These are phyloP conservation scores for Ceratobasidium papillatum DNA, from an alignment of 1,284 basidiomycete species.

Conservation along the genomic window DNA sequence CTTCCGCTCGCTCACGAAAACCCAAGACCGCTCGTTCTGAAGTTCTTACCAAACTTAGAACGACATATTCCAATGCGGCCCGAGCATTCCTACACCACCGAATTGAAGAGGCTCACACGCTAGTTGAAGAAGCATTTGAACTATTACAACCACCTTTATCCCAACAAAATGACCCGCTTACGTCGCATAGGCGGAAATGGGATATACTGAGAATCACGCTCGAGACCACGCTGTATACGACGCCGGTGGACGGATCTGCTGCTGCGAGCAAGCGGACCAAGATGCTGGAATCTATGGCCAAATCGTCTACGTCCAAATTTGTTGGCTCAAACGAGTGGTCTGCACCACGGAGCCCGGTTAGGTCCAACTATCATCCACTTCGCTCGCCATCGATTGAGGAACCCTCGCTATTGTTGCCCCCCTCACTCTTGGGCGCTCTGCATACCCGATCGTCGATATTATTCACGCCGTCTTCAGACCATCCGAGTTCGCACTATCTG, in stretches of 20 bases:
- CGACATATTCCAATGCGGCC: conserved; percentile 76
- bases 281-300: background rate
- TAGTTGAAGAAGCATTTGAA: conserved; percentile 72
- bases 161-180: conserved; percentile 56
- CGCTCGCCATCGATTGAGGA: conserved; percentile 43
- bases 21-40: conserved; percentile 21
- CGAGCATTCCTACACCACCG: conserved; percentile 78
- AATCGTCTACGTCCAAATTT: conserved; percentile 10
- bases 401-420: conserved; percentile 64
- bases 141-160: conserved; percentile 62
- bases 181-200: conserved; percentile 75
- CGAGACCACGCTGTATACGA: conserved; percentile 73
- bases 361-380: conserved; percentile 27
- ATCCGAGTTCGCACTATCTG: conserved; percentile 57
- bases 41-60: conserved; percentile 60
- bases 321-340: conserved; percentile 51
- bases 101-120: conserved; percentile 66
- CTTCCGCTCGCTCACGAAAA: background rate
- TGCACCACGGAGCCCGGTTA: conserved; percentile 47
- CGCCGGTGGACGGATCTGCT: conserved; percentile 56
- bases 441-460: conserved; percentile 70
- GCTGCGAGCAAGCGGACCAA: conserved; percentile 10
- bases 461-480: conserved; percentile 62
- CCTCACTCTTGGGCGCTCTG: conserved; percentile 63
- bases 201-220: conserved; percentile 82